Base-by-base conservation (phyloP, 495 filamentous ascomycete species). In the Daldinia decipiens region DNA sequence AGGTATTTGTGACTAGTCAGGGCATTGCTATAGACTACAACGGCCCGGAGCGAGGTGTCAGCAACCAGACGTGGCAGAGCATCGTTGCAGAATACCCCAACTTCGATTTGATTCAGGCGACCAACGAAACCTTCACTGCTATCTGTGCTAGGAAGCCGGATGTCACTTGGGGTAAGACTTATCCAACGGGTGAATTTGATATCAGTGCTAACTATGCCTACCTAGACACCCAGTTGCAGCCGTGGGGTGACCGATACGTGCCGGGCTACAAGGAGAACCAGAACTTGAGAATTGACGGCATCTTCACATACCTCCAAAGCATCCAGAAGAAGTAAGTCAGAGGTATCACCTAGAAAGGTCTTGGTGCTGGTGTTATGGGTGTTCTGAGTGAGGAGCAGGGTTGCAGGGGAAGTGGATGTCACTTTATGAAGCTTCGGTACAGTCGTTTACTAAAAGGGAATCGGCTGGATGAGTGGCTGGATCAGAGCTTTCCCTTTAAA, bases 1-100 rank as follows among this genome's bases (percentile, higher is more conserved):
- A 79, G 69, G 82, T 84, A 11, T 52, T 55, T 29, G 26, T 77
- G 4, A 74, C 76, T 19, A 72, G 71, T 47, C 34, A 59, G 34
- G 81, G 81, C 21, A 81, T 83, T 40, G 34, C 67, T 8, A 67
- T 79, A 65, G 82, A 84, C 59, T 79, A 80, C 71, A 92, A 70
- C 21, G 78, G 78, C 24, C 58, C 61, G 13, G 57, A 68, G 19
- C 24, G 62, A 34, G 78, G 71, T 4, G 59, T 84, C 51, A 79
- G 67, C 47, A 60, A 69, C 67, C 66, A 80, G 61, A 78, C 80
- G 39, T 78, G 74, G 56, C 59, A 79, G 43, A 32, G 26, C 2
- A 77, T 82, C 57, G 34, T 66, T 3, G 45, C 70, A 29, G 76
- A 58, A 32, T 81, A 72, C 70, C 78, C 78, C 43, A 75, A 77